Evolutionary conservation across 2,329 filamentous ascomycete genomes (phyloP).

Genomic region (Fusarium staphyleae): DNA sequence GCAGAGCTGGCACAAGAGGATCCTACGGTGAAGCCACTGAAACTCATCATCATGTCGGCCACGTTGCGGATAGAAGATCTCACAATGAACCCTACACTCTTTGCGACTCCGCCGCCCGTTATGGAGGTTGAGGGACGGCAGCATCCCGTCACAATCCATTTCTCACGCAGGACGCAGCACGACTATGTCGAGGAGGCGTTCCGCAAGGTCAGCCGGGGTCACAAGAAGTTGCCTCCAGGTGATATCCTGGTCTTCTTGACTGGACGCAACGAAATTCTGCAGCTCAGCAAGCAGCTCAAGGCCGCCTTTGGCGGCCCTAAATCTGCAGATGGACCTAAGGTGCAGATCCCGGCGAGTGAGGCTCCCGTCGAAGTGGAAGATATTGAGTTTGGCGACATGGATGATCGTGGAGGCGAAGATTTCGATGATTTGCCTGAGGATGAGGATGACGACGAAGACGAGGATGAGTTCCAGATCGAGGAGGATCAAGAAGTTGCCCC

Average conservation of each 20-base stretch:
- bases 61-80: constrained; percentile 92
- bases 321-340: constrained; percentile 66
- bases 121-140: constrained; percentile 92
- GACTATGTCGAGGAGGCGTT: constrained; percentile 94
- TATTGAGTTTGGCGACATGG: constrained; percentile 76
- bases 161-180: constrained; percentile 78
- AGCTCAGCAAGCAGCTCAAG: constrained; percentile 81
- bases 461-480: constrained; percentile 75
- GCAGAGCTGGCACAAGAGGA: constrained; percentile 77
- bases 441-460: constrained; percentile 63
- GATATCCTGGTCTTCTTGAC: constrained; percentile 95
- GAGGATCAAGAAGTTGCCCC: constrained; percentile 67
- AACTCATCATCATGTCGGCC: constrained; percentile 97
- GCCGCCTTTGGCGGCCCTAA: constrained; percentile 67
- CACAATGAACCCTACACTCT: constrained; percentile 81
- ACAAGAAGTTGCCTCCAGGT: constrained; percentile 87
- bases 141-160: constrained; percentile 88
- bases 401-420: constrained; percentile 68
- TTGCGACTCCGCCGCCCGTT: constrained; percentile 79
- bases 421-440: constrained; percentile 67
- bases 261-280: constrained; percentile 87
- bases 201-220: constrained; percentile 84
- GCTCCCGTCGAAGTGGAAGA: constrained; percentile 85
- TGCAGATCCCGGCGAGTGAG: constrained; percentile 78
- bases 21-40: constrained; percentile 76